These are phyloP conservation scores for Microbotryum silenes-acaulis DNA, from an alignment of 1,284 basidiomycete genomes.

Conservation along the genomic window DNA sequence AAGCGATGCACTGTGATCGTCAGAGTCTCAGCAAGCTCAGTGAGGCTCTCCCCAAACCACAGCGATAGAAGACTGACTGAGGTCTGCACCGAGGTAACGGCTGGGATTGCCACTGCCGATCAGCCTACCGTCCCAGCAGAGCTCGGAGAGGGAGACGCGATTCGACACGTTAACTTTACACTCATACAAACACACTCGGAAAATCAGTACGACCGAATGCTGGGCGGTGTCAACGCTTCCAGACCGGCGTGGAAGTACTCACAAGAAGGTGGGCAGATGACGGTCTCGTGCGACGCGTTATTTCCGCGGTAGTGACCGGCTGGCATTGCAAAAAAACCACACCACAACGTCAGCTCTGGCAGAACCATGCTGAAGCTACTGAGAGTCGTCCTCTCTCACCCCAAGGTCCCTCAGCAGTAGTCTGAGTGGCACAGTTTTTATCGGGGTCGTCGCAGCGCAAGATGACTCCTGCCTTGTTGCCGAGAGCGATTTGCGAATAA, in stretches of 20 bases:
- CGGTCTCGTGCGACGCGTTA: slow-evolving; percentile 18
- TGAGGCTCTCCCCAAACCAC: too few relatives aligned
- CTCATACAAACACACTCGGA: neutral
- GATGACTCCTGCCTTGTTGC: slow-evolving; percentile 18
- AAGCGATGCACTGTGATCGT: slow-evolving; percentile 11
- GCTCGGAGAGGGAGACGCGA: slow-evolving; percentile 8
- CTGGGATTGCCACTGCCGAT: slow-evolving; percentile 3
- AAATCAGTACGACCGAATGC: too few relatives aligned
- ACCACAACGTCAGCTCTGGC: neutral
- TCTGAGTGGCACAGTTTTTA: slow-evolving; percentile 11
- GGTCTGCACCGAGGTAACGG: slow-evolving; percentile 18
- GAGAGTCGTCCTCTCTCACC: neutral
- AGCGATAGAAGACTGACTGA: neutral
- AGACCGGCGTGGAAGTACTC: neutral
- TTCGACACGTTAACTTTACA: neutral
- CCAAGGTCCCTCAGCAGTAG: slow-evolving; percentile 12
- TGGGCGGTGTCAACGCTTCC: too few relatives aligned
- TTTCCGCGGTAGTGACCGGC: slow-evolving; percentile 21
- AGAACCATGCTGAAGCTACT: neutral
- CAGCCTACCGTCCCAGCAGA: slow-evolving; percentile 24
- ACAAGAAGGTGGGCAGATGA: slow-evolving; percentile 24
- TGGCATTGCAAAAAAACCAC: neutral
- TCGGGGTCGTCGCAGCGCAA: slow-evolving; percentile 17
- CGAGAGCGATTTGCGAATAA: slow-evolving; percentile 15
- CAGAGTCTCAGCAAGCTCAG: neutral